phyloP scores from a whole-genome alignment of 371 early-diverging fungal genomes.

The Choanephora cucurbitarum region DNA sequence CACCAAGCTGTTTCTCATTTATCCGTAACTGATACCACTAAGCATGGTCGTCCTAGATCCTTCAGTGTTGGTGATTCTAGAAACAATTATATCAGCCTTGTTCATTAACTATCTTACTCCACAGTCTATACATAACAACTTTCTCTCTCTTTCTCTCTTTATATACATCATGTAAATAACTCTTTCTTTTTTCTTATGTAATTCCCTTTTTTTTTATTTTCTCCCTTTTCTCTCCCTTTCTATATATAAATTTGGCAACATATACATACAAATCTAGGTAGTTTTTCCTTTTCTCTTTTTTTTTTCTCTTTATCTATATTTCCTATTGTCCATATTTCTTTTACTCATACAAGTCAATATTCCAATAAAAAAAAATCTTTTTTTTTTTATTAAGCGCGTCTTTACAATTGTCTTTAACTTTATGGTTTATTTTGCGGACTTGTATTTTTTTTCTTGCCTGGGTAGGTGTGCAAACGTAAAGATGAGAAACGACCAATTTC shows the following conservation, averaged over 20 bases:
- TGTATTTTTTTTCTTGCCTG: too few relatives aligned
- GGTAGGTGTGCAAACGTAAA: too few relatives aligned
- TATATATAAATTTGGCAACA: neutral
- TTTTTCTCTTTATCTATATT: neutral
- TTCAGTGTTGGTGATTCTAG: slow-evolving; percentile 32
- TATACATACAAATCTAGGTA: neutral
- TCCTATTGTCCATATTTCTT: neutral
- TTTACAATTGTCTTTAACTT: neutral
- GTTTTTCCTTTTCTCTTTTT: neutral
- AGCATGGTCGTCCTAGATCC: slow-evolving; percentile 25
- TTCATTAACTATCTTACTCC: slow-evolving; percentile 18
- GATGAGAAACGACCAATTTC: too few relatives aligned
- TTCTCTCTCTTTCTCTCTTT: too few relatives aligned
- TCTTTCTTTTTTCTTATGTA: neutral
- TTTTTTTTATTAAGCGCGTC: neutral
- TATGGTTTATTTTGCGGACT: too few relatives aligned
- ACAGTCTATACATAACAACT: slow-evolving; percentile 1
- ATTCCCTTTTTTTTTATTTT: neutral
- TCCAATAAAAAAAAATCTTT: neutral
- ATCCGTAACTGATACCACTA: slow-evolving; percentile 11
- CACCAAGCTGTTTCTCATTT: slow-evolving; percentile 12
- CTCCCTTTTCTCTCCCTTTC: neutral
- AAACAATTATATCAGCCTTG: slow-evolving; percentile 20
- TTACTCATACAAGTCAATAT: neutral
- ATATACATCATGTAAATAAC: slow-evolving; percentile 6